Base-by-base conservation (phyloP, 257 asterid species). In the Sherardia arvensis region DNA sequence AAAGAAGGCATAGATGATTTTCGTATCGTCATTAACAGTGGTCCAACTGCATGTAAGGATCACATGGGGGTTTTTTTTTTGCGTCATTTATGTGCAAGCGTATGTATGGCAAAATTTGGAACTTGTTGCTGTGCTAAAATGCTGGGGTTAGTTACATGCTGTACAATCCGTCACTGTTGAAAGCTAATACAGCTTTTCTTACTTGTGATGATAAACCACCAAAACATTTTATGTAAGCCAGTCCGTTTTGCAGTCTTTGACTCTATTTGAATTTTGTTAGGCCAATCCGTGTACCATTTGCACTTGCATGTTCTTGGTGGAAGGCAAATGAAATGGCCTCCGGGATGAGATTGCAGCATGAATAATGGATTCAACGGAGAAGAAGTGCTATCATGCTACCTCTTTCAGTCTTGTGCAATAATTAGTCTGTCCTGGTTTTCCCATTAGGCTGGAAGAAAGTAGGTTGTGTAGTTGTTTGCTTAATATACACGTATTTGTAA, bases 251-350 rank as follows among this genome's bases (percentile, higher is more conserved):
- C 20, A 32, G 32, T 25, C 11, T 22, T 11, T 69, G 33, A 60
- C 15, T 45, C 59, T 61, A 57, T 63, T 53, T 34, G 53, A 62
- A 21, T 27, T 23, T 25, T 14, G 73, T 71, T 10, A 91, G 97
- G 97, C 78, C 97, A 92, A 83, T 86, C 97, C 4, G 98, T 92
- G 53, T 92, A 92, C 83, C 98, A 92, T 85, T 82, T 92, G 72
- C 98, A 92, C 83, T 75, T 92, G 70, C 98, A 89, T 65, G 98
- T 92, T 40, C 96, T 92, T 62, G 98, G 95, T 4, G 96, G 91
- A 57, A 87, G 99, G 75, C 97, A 89, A 77, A 78, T 92, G 94
- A 85, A 85, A 74, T 92, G 99, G 99, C 99, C 99, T 7, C 85
- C 99, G 38, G 99, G 99, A 62, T 89, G 74, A 28, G 84, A 30